Evolutionary conservation across 164 flowering plant genomes (phyloP).

Genomic region (Liriodendron chinense): DNA sequence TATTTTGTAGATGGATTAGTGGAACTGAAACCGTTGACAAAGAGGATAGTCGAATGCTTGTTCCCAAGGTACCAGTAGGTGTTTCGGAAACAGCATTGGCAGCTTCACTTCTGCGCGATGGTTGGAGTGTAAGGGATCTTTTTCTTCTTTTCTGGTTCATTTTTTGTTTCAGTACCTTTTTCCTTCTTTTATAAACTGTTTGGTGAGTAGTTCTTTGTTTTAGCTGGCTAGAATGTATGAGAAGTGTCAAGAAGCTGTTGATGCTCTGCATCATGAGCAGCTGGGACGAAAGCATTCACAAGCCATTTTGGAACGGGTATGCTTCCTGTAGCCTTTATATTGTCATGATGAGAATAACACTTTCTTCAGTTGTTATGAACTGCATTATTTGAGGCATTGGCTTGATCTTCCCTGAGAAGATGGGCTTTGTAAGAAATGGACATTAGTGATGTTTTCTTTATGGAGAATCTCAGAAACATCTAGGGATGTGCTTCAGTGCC

Average conservation of each 20-base stretch:
- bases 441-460: too few relatives aligned
- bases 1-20: slow-evolving; percentile 32
- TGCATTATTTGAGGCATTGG: background rate
- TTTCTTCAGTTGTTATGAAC: background rate
- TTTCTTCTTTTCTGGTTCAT: background rate
- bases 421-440: too few relatives aligned
- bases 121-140: slow-evolving; percentile 87
- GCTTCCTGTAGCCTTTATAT: background rate
- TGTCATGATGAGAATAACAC: background rate
- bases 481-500: too few relatives aligned
- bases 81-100: slow-evolving; percentile 97
- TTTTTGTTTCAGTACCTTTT: background rate
- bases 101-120: slow-evolving; percentile 93
- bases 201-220: background rate
- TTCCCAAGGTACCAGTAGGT: slow-evolving; percentile 68
- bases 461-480: too few relatives aligned
- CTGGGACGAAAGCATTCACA: slow-evolving; percentile 80
- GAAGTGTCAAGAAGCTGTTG: slow-evolving; percentile 94
- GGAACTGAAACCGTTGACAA: slow-evolving; percentile 29
- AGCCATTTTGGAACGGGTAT: slow-evolving; percentile 73
- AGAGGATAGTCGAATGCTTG: slow-evolving; percentile 37
- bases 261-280: slow-evolving; percentile 88
- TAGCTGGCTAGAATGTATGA: slow-evolving; percentile 91
- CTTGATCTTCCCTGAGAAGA: too few relatives aligned
- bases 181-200: background rate